Evolutionary conservation across 2,329 filamentous ascomycete species (phyloP).

Genomic region (Hypocrella siamensis): DNA sequence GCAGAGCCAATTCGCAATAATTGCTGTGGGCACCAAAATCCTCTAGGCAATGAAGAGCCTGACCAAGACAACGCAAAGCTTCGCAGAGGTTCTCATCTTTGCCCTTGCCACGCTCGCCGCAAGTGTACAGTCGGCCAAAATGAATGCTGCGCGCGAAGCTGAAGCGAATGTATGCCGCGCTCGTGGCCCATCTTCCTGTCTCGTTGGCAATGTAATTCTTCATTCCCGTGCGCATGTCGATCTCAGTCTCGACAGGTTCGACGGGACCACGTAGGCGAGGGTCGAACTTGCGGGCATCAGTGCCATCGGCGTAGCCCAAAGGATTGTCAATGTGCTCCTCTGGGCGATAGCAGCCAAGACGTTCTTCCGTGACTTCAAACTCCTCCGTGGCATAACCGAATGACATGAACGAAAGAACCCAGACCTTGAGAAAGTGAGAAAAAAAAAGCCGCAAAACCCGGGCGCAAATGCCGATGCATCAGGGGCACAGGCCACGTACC

Average conservation of each 20-base stretch:
- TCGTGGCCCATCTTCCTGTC: slow-evolving; percentile 74
- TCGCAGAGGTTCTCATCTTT: slow-evolving; percentile 69
- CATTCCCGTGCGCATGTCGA: slow-evolving; percentile 75
- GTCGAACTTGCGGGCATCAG: slow-evolving; percentile 74
- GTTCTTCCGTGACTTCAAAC: slow-evolving; percentile 69
- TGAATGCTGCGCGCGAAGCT: slow-evolving; percentile 63
- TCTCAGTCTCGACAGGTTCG: slow-evolving; percentile 50
- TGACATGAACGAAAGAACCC: slow-evolving; percentile 67
- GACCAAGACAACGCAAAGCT: slow-evolving; percentile 60
- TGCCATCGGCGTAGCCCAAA: slow-evolving; percentile 70
- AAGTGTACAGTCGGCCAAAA: slow-evolving; percentile 60
- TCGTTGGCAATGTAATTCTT: slow-evolving; percentile 99
- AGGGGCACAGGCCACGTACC: slow-evolving; percentile 16
- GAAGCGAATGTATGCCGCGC: slow-evolving; percentile 66
- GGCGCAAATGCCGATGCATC: neutral
- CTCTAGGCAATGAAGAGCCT: slow-evolving; percentile 64
- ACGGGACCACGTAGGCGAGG: slow-evolving; percentile 69
- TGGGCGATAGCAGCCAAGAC: slow-evolving; percentile 65
- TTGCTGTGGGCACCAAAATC: slow-evolving; percentile 72
- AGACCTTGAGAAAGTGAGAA: slow-evolving; percentile 30
- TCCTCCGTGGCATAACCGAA: slow-evolving; percentile 78
- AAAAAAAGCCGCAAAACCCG: neutral
- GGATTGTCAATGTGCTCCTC: slow-evolving; percentile 67
- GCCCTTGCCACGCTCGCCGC: slow-evolving; percentile 41
- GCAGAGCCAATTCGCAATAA: slow-evolving; percentile 63